Base-by-base conservation (phyloP, 1,284 basidiomycete genomes). In the Flammula alnicola region DNA sequence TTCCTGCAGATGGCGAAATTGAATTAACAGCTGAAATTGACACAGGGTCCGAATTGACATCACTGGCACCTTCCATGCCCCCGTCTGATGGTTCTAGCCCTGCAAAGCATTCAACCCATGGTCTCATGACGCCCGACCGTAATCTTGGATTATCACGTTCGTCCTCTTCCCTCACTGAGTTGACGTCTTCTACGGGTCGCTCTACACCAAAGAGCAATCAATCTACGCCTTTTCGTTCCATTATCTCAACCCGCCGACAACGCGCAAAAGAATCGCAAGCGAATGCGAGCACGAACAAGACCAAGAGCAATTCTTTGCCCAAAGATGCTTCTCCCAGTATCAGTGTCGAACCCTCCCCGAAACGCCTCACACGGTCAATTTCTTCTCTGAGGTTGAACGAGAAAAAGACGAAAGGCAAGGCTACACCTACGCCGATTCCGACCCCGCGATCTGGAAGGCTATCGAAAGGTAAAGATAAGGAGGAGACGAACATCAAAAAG, bases 201-300 rank as follows among this genome's bases (percentile, higher is more conserved):
- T 53, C 61, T 16, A 61, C 64, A 31, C 57, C 63, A 41, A 63
- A 60, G 37, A 61, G 59, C 47, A 56, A 54, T 23, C 56, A 61
- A 14, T 62, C 66, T 16, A 64, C 72, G 10, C 65, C 76, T 20
- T 79, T 77, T 57, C 78, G 73, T 41, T 79, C 83, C 16, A 77
- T 80, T 31, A 84, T 84, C 46, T 74, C 81, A 20, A 81, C 83
- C 31, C 82, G 84, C 50, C 71, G 74, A 9, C 83, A 49, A 23
- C 39, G 30, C 14, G 38, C 30, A 5, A 19, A 31, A 2, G 33
- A 36, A 12, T 38, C 45, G n/a, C 31, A 29, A 17, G 30, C 31
- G 36, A n/a, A 32, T 20, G 26, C 32, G 12, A 29, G 43, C 27
- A 31, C 25, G 32, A 32, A 17, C 29, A 17, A 30, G 14, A 29